Evolutionary conservation across 495 filamentous ascomycete species (phyloP).

Genomic region (Neurospora sp.): DNA sequence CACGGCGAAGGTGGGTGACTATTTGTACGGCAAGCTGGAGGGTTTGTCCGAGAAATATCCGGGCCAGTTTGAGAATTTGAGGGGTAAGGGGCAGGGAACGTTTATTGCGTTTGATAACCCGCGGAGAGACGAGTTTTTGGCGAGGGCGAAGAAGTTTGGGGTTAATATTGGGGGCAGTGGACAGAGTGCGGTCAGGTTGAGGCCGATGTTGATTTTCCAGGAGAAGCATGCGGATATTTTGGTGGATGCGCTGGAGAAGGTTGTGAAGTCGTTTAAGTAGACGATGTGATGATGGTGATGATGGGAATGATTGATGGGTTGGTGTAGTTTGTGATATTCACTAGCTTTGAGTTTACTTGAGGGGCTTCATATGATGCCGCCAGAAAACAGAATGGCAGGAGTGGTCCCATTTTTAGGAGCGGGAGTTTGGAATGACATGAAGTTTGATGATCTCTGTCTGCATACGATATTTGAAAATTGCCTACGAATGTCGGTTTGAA

Average conservation of each 20-base stretch:
- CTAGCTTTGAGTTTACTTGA: background rate
- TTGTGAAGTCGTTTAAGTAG: conserved; percentile 40
- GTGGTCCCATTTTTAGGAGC: background rate
- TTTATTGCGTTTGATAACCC: conserved; percentile 96
- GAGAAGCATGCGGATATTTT: conserved; percentile 69
- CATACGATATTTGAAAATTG: background rate
- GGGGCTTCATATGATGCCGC: background rate
- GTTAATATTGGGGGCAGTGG: conserved; percentile 93
- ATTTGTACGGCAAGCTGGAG: conserved; percentile 66
- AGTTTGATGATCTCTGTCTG: background rate
- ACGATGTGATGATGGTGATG: too few relatives aligned
- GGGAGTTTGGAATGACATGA: background rate
- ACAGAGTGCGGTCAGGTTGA: conserved; percentile 65
- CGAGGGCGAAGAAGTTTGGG: conserved; percentile 69
- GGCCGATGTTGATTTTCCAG: conserved; percentile 96
- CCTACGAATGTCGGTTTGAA: background rate
- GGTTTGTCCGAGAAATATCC: conserved; percentile 65
- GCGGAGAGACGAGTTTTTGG: conserved; percentile 72
- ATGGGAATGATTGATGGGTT: background rate
- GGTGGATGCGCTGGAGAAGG: conserved; percentile 57
- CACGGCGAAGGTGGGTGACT: conserved; percentile 73
- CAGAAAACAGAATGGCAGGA: background rate
- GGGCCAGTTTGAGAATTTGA: conserved; percentile 74
- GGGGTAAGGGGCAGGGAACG: conserved; percentile 90
- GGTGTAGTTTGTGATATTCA: background rate